Evolutionary conservation across 768 basidiomycete species (phyloP).

Genomic region (Cyclocybe cylindracea): DNA sequence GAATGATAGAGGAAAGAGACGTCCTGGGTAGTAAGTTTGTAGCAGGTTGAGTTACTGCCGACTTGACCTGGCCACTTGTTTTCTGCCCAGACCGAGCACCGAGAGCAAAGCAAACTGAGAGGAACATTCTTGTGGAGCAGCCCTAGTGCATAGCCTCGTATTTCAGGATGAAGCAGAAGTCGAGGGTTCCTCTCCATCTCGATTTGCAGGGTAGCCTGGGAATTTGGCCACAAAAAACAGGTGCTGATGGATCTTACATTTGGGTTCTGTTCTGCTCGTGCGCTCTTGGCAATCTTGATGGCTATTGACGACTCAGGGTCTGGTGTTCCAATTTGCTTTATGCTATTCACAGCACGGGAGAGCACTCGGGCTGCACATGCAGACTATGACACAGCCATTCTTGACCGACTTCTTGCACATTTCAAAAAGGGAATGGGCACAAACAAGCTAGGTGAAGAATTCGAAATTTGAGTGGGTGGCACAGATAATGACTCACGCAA

Average conservation of each 20-base stretch:
- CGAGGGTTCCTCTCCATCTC: conserved; percentile 16
- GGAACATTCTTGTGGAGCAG: conserved; percentile 17
- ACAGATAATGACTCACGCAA: conserved; percentile 32
- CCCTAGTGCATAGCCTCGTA: conserved; percentile 14
- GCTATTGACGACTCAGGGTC: conserved; percentile 25
- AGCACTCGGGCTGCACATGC: conserved; percentile 21
- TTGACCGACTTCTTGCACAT: conserved; percentile 14
- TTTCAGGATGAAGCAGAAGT: conserved; percentile 14
- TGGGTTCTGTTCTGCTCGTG: conserved; percentile 19
- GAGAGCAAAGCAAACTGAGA: conserved; percentile 17
- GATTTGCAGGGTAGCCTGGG: conserved; percentile 17
- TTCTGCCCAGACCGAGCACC: conserved; percentile 20
- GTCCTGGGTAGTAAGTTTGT: conserved; percentile 15
- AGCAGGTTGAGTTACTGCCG: conserved; percentile 18
- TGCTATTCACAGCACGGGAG: conserved; percentile 22
- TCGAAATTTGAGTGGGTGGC: conserved; percentile 18
- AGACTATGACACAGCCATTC: conserved; percentile 20
- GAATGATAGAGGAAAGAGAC: conserved; percentile 22
- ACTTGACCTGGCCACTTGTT: conserved; percentile 12
- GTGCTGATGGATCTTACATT: conserved; percentile 26
- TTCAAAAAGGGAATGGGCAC: conserved; percentile 15
- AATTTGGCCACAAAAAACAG: conserved; percentile 22
- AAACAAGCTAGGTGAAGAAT: conserved; percentile 16
- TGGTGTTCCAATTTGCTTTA: conserved; percentile 31
- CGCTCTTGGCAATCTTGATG: conserved; percentile 31